Base-by-base conservation (phyloP, 768 basidiomycete genomes). In the Trametes coccinea region DNA sequence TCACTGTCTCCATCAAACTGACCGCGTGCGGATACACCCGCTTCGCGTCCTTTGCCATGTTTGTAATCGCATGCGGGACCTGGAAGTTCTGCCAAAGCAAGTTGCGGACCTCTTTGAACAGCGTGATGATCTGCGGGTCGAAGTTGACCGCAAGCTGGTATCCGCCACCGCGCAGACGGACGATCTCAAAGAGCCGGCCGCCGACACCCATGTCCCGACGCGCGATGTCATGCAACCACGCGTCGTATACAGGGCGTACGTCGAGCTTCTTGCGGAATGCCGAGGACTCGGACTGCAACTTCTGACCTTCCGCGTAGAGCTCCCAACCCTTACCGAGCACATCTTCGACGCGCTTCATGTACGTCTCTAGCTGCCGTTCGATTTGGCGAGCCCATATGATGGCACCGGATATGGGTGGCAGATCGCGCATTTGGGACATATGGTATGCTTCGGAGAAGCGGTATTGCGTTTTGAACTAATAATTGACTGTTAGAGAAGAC, bases 331-430 rank as follows among this genome's bases (percentile, higher is more conserved):
- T 96, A 5, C 96, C 92, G 7, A 99, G 86, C 2, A 99, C 97
- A 72, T 98, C 96, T 71, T 98, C 97, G 53, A 98, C 96, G 14
- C 96, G 90, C 73, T 95, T 96, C 96, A 99, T 99, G 79, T 98
- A 98, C 0, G 93, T 88, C 60, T 90, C 81, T 2, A 99, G 85
- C 71, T 99, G 97, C 3, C 95, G 87, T 69, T 98, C 96, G 63
- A 99, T 99, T 78, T 98, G 97, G n/a, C 90, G 84, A 0, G 97
- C 96, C 97, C 97, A 99, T 68, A 96, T 93, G 73, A 98, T 97
- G 16, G 97, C 93, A 30, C 95, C 93, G 1, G 97, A 93, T 56
- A 99, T 97, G n/a, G 95, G 94, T 2, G 96, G 96, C 9, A 98
- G 81, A 73, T 99, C 97, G 29, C 97, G 93, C 87, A 98, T 93